Evolutionary conservation across 768 basidiomycete genomes (phyloP), one percentile per base, ranked within the genome.

Genomic region (Trametes cubensis): DNA sequence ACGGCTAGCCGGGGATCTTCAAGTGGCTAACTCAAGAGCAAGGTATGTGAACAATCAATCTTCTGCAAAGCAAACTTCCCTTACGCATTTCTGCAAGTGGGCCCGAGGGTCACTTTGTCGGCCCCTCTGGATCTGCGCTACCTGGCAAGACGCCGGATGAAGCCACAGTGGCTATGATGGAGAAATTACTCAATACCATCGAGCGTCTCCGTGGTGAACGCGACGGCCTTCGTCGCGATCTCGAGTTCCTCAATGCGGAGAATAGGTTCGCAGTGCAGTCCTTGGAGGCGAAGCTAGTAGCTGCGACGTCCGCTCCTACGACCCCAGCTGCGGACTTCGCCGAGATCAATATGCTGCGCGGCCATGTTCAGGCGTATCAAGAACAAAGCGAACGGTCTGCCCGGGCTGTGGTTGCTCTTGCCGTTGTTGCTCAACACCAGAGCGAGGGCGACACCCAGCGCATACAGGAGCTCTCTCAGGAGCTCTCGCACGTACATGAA

Each of bases 241-340:
- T 92, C 15, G 80, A 88, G 51, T 93, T 92, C 72, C 75, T 88
- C 56, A 81, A 88, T 64, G 77, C 79, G 3, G 90, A 93, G 73
- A 83, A 84, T 25, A 82, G 77, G 64, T 88, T 90, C 67, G 76
- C 84, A 2, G 80, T 85, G 17, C 82, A 90, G 61, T 81, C 85
- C 0, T 72, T 88, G 50, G 80, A 86, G 67, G 76, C 78, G 38
- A 82, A 81, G 60, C 73, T 88, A 21, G 71, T 77, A 1, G 64
- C 73, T n/a, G 64, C 66, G 42, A 59, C 58, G 14, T 57, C 48
- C 15, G 26, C 62, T 18, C 56, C 60, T 7, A 34, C 50, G 15
- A 56, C 60, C 14, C 53, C 61, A 1, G 25, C 50, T 6, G 61
- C 62, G 40, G 59, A 65, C 21, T 17, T 39, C 10, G 61, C 60